Conservation (phyloP, 176 grass and related monocot genomes). For the Phragmites australis region DNA sequence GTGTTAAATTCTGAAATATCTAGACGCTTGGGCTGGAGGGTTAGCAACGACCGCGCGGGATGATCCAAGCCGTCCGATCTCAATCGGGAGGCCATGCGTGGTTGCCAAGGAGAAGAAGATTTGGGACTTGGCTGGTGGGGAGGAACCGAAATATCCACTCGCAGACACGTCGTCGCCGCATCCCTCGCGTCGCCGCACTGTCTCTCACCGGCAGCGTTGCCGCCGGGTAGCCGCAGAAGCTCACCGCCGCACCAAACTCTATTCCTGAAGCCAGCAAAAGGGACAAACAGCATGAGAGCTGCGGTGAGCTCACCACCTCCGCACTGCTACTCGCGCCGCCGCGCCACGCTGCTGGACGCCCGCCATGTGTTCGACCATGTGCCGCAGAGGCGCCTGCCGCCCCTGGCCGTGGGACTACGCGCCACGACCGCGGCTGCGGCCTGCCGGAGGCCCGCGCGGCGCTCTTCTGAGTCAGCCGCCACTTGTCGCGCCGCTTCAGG, state of each 20-base stretch:
- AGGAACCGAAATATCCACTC: neutral
- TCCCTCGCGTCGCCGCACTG: neutral
- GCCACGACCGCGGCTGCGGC: neutral
- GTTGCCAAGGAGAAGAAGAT: too few species aligned
- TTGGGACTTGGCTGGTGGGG: neutral
- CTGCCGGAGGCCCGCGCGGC: neutral
- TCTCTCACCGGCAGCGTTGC: neutral
- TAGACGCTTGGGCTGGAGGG: neutral
- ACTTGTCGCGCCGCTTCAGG: constrained; percentile 31
- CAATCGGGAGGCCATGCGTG: neutral
- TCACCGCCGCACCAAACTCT: neutral
- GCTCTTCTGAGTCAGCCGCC: neutral
- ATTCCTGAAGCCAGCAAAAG: neutral
- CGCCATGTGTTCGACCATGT: constrained; percentile 46
- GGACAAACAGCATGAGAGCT: constrained; percentile 21
- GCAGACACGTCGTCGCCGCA: neutral
- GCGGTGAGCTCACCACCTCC: constrained; percentile 6
- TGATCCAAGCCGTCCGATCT: neutral
- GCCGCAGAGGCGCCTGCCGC: constrained; percentile 13
- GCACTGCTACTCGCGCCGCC: neutral
- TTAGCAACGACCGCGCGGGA: neutral
- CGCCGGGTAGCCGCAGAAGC: constrained; percentile 6
- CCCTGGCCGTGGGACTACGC: neutral
- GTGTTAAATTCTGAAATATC: too few species aligned
- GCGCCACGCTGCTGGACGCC: constrained; percentile 19